phyloP scores from a whole-genome alignment of 139 green algal species.

The Chlamydomonas incerta region DNA sequence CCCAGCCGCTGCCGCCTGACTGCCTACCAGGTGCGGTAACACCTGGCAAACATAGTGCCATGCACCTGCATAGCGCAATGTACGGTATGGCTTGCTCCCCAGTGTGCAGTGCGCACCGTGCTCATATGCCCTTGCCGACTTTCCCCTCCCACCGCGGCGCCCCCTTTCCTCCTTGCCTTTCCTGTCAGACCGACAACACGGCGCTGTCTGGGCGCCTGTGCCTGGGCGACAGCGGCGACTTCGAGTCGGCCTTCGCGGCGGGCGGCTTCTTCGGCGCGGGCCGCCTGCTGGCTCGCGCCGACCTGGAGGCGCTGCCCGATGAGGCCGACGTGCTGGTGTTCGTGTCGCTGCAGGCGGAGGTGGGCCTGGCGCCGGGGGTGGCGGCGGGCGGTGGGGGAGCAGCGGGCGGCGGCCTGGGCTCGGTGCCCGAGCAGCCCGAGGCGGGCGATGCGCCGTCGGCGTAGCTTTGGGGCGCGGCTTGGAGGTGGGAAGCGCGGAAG shows the following conservation, averaged over 20 bases:
- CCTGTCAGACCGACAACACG: constrained; percentile 7
- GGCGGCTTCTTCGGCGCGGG: constrained; percentile 15
- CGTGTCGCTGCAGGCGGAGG: constrained; percentile 1
- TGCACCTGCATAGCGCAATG: too few relatives aligned
- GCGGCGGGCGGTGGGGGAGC: not conserved
- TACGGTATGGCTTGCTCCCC: too few relatives aligned
- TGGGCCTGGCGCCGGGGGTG: not conserved
- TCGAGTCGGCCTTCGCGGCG: constrained; percentile 10
- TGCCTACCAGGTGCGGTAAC: not conserved
- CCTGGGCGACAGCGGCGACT: constrained; percentile 23
- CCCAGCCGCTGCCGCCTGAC: constrained; percentile 19
- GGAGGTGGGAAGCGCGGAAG: too few relatives aligned
- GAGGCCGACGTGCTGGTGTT: constrained; percentile 17
- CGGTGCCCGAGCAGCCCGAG: too few relatives aligned
- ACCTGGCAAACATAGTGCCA: too few relatives aligned
- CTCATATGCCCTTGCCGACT: too few relatives aligned
- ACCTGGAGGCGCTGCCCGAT: not conserved
- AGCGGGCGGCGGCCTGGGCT: not conserved
- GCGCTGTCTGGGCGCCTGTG: constrained; percentile 1
- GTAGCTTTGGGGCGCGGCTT: too few relatives aligned
- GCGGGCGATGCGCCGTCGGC: too few relatives aligned
- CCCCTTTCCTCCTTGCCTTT: too few relatives aligned
- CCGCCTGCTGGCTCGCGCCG: not conserved
- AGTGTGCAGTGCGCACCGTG: too few relatives aligned
- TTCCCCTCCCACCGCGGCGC: too few relatives aligned